Evolutionary conservation across 2,329 filamentous ascomycete species (phyloP).

Genomic region (Sphaerulina vaccinii): DNA sequence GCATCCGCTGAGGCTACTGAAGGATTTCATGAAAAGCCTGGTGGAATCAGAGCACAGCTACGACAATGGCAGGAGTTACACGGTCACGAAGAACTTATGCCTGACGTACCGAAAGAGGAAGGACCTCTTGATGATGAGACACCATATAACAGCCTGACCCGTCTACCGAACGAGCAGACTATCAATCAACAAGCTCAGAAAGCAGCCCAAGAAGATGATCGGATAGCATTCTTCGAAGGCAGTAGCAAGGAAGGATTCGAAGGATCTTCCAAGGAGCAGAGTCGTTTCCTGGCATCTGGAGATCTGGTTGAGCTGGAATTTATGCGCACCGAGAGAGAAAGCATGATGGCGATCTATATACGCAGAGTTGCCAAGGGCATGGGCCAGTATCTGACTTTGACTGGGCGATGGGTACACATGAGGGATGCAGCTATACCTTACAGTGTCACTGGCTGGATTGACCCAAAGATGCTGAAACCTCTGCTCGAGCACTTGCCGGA

Average conservation of each 20-base stretch:
- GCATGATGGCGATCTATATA: conserved; percentile 52
- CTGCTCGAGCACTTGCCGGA: conserved; percentile 54
- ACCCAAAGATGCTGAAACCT: conserved; percentile 45
- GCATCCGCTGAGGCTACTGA: not conserved
- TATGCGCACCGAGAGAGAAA: conserved; percentile 35
- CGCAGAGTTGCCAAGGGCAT: conserved; percentile 27
- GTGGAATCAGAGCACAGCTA: conserved; percentile 39
- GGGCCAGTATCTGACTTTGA: conserved; percentile 51
- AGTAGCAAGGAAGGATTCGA: conserved; percentile 34
- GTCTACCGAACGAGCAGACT: conserved; percentile 32
- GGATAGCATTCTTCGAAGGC: conserved; percentile 22
- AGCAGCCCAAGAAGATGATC: conserved; percentile 29
- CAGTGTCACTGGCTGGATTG: conserved; percentile 50
- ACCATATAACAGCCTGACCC: conserved; percentile 32
- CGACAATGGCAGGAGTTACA: conserved; percentile 47
- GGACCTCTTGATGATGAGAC: conserved; percentile 29
- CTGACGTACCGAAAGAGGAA: conserved; percentile 22
- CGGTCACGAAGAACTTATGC: conserved; percentile 26
- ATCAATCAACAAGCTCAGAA: conserved; percentile 26
- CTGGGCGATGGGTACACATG: conserved; percentile 50
- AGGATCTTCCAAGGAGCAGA: conserved; percentile 34
- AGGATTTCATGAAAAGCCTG: conserved; percentile 12
- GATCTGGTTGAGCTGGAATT: conserved; percentile 51
- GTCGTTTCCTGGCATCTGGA: conserved; percentile 43
- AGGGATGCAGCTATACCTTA: conserved; percentile 45